Conservation (phyloP, 2,329 filamentous ascomycete species). For the Karstenula rhodostoma region DNA sequence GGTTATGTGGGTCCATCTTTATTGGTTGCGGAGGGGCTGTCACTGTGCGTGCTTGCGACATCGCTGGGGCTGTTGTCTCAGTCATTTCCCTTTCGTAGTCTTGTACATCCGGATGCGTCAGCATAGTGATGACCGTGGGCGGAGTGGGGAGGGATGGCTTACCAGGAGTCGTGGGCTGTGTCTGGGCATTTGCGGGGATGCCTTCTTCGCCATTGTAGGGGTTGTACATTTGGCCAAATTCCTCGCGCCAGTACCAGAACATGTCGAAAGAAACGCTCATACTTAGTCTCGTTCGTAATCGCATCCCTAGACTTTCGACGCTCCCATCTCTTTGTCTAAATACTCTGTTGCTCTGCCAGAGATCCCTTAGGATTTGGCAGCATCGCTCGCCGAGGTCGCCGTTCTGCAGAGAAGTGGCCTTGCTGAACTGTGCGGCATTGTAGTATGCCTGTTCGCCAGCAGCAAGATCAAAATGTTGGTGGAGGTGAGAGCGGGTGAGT, state of each 20-base stretch:
- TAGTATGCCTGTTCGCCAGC: slow-evolving; percentile 46
- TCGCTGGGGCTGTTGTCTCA: slow-evolving; percentile 12
- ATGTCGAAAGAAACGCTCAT: slow-evolving; percentile 51
- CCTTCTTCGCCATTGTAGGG: slow-evolving; percentile 46
- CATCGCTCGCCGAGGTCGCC: slow-evolving; percentile 42
- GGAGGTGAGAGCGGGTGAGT: slow-evolving; percentile 40
- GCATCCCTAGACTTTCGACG: slow-evolving; percentile 41
- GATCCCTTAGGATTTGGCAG: slow-evolving; percentile 43
- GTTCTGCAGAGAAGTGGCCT: slow-evolving; percentile 43
- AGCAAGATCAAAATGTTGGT: slow-evolving; percentile 41
- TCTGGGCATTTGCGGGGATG: slow-evolving; percentile 28
- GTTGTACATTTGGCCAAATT: slow-evolving; percentile 48
- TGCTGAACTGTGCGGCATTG: slow-evolving; percentile 41
- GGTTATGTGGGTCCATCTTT: slow-evolving; percentile 36
- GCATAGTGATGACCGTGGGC: slow-evolving; percentile 8
- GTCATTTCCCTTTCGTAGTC: slow-evolving; percentile 20
- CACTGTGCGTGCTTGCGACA: slow-evolving; percentile 17
- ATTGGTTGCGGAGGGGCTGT: slow-evolving; percentile 21
- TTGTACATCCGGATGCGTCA: slow-evolving; percentile 28
- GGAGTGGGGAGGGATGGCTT: slow-evolving; percentile 21
- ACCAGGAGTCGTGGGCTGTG: slow-evolving; percentile 41
- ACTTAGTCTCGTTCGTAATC: slow-evolving; percentile 43
- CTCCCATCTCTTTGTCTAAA: slow-evolving; percentile 44
- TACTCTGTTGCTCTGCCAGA: slow-evolving; percentile 45
- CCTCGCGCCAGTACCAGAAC: slow-evolving; percentile 52